Conservation (phyloP, 768 basidiomycete genomes). For the Nevesoporus exiguus region DNA sequence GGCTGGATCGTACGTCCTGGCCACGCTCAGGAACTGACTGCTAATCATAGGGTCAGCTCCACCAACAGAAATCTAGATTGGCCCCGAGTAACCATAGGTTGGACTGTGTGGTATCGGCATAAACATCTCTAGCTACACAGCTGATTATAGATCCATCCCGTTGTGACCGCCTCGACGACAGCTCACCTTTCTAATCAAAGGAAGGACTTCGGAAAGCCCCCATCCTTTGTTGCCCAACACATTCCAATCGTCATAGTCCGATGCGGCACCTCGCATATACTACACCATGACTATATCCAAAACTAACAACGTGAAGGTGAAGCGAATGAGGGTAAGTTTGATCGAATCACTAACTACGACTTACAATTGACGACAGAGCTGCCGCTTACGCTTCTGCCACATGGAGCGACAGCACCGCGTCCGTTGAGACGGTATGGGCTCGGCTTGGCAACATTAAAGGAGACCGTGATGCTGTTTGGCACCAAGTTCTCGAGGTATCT, state of each 20-base stretch:
- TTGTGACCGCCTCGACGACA: background rate
- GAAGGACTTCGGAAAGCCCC: conserved; percentile 55
- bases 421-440: conserved; percentile 41
- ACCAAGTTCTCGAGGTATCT: conserved; percentile 44
- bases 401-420: conserved; percentile 42
- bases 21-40: conserved; percentile 47
- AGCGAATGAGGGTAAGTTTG: too few species aligned
- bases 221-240: conserved; percentile 55
- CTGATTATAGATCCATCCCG: conserved; percentile 30
- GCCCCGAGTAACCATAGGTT: conserved; percentile 37
- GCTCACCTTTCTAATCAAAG: conserved; percentile 53
- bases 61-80: conserved; percentile 23
- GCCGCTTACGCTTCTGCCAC: conserved; percentile 56
- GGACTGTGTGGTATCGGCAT: conserved; percentile 28
- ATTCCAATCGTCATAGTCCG: conserved; percentile 64
- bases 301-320: background rate
- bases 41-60: conserved; percentile 15
- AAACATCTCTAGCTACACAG: conserved; percentile 45
- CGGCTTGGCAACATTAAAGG: conserved; percentile 37
- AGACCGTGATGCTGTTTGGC: conserved; percentile 40
- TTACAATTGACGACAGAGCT: conserved; percentile 61
- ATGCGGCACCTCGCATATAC: conserved; percentile 53
- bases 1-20: conserved; percentile 42
- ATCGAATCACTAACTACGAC: conserved; percentile 2
- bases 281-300: conserved; percentile 43